These are phyloP conservation scores for Ustilago loliicola DNA, from an alignment of 1,284 basidiomycete genomes.

Conservation along the genomic window DNA sequence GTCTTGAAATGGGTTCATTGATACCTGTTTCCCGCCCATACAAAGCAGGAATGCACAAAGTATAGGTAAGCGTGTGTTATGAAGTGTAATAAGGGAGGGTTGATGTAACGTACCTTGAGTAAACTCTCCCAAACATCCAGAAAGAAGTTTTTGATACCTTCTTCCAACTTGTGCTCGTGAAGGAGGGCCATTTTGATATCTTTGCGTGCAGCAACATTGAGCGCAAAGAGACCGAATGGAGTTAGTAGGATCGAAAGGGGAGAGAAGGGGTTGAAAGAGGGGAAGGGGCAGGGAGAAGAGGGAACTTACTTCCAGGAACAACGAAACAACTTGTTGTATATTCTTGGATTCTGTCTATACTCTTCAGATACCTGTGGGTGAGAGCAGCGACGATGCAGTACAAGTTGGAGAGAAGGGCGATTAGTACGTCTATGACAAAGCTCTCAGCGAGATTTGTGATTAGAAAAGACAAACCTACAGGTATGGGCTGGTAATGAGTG, in stretches of 20 bases:
- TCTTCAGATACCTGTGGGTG: slow-evolving; percentile 47
- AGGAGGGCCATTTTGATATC: slow-evolving; percentile 67
- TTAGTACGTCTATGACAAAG: too few relatives aligned
- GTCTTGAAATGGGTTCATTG: slow-evolving; percentile 68
- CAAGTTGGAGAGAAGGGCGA: too few relatives aligned
- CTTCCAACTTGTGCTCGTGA: slow-evolving; percentile 69
- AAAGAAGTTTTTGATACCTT: slow-evolving; percentile 68
- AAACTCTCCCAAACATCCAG: slow-evolving; percentile 68
- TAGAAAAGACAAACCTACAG: too few relatives aligned
- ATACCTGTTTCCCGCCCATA: too few relatives aligned
- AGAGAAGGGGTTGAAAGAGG: not conserved
- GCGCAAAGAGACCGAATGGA: not conserved
- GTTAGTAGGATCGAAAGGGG: not conserved
- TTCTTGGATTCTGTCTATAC: slow-evolving; percentile 66
- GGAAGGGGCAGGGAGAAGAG: not conserved
- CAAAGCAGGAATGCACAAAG: too few relatives aligned
- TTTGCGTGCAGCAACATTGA: slow-evolving; percentile 2
- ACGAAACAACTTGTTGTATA: slow-evolving; percentile 64
- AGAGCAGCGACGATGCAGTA: too few relatives aligned
- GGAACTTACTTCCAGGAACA: slow-evolving; percentile 62
- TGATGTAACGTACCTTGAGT: slow-evolving; percentile 53
- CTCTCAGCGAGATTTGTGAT: too few relatives aligned
- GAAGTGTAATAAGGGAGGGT: not conserved
- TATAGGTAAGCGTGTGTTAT: not conserved
- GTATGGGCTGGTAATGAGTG: slow-evolving; percentile 51